Evolutionary conservation across 768 basidiomycete genomes (phyloP).

Genomic region (Phylloporus sp.): DNA sequence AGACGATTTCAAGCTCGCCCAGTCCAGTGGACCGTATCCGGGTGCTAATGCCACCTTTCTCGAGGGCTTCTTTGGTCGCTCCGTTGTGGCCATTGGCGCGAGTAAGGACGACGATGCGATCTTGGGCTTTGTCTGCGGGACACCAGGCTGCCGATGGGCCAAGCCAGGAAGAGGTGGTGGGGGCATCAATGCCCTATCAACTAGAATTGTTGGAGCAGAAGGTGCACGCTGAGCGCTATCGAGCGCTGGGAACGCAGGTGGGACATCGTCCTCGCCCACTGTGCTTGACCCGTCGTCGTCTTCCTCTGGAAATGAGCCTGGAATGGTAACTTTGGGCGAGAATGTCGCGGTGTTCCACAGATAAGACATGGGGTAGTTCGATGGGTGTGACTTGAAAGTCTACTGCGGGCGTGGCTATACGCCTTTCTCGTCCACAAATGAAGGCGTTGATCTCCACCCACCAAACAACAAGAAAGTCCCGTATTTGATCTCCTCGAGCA

Average conservation of each 20-base stretch:
- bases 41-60: conserved; percentile 62
- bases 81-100: neutral
- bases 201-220: conserved; percentile 24
- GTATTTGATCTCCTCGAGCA: conserved; percentile 31
- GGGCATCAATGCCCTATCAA: conserved; percentile 35
- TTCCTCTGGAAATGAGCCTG: conserved; percentile 29
- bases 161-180: conserved; percentile 41
- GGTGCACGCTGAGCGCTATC: conserved; percentile 66
- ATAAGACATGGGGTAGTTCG: neutral
- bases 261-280: conserved; percentile 49
- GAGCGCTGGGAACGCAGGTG: conserved; percentile 72
- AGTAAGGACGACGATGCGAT: conserved; percentile 4
- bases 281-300: conserved; percentile 38
- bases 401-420: neutral
- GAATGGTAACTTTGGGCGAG: conserved; percentile 2
- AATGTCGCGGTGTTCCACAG: neutral
- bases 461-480: conserved; percentile 35
- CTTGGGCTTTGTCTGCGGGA: conserved; percentile 20
- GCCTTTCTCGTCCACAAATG: too few relatives aligned
- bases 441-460: conserved; percentile 2
- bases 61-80: conserved; percentile 4
- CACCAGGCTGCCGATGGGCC: conserved; percentile 35
- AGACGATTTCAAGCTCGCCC: conserved; percentile 83
- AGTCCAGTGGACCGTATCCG: conserved; percentile 89
- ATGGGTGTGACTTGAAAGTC: neutral